These are phyloP conservation scores for Phialophora chinensis DNA, from an alignment of 2,329 filamentous ascomycete species.

Conservation along the genomic window DNA sequence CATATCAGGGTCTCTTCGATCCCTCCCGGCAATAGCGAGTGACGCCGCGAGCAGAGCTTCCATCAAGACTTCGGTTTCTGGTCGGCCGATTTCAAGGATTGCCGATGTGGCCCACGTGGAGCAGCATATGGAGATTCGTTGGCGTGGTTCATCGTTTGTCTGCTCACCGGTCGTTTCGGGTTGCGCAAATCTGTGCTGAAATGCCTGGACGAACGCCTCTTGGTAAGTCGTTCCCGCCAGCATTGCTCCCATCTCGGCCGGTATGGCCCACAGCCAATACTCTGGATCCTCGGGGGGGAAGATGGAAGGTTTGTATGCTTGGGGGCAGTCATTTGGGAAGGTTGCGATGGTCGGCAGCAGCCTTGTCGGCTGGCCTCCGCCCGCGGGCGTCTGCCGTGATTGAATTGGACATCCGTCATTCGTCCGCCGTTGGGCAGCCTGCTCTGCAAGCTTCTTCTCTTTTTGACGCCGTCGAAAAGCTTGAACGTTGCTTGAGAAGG, in stretches of 20 bases:
- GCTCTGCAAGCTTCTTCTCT: conserved; percentile 29
- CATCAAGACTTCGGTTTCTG: conserved; percentile 30
- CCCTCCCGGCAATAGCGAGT: conserved; percentile 30
- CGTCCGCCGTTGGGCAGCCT: not conserved
- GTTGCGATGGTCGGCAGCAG: not conserved
- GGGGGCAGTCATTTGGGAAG: not conserved
- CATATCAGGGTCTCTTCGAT: conserved; percentile 24
- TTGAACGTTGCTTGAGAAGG: conserved; percentile 28
- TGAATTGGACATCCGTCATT: not conserved
- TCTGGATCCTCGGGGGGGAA: conserved; percentile 17
- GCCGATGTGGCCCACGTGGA: conserved; percentile 25
- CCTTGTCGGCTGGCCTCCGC: conserved; percentile 1
- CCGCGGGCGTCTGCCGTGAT: not conserved
- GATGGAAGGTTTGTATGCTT: not conserved
- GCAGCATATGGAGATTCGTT: conserved; percentile 26
- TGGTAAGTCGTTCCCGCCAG: conserved; percentile 21
- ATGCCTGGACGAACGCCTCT: conserved; percentile 12
- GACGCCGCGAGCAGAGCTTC: conserved; percentile 29
- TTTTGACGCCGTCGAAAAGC: conserved; percentile 33
- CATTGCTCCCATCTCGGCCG: conserved; percentile 23
- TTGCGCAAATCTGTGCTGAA: conserved; percentile 21
- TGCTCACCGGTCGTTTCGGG: conserved; percentile 12
- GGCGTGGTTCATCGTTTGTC: conserved; percentile 12
- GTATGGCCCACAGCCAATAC: conserved; percentile 28
- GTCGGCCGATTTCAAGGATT: conserved; percentile 20